These are phyloP conservation scores for Medicago arabica DNA, from an alignment of 306 rosid genomes.

Conservation along the genomic window DNA sequence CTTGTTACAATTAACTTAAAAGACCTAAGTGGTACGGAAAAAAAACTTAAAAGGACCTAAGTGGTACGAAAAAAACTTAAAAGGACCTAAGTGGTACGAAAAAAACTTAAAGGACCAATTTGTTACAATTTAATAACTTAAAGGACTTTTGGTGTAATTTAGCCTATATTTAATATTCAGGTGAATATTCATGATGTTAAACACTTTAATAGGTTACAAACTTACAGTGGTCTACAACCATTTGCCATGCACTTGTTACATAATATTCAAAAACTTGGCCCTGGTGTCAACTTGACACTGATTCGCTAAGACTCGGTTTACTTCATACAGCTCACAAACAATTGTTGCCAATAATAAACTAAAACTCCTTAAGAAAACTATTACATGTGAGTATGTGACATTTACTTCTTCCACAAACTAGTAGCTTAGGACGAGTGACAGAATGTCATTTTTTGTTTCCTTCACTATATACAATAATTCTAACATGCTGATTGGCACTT, in stretches of 20 bases:
- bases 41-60: too few relatives aligned
- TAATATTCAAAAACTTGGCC: neutral
- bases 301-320: neutral
- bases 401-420: constrained; percentile 10
- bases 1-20: too few relatives aligned
- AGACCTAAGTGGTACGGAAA: too few relatives aligned
- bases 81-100: too few relatives aligned
- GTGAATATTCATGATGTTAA: neutral
- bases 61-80: too few relatives aligned
- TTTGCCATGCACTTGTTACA: neutral
- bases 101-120: too few relatives aligned
- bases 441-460: neutral
- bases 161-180: too few relatives aligned
- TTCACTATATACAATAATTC: neutral
- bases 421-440: neutral
- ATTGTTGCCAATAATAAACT: neutral
- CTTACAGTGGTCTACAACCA: neutral
- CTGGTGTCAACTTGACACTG: neutral
- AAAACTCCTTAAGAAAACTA: neutral
- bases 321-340: neutral
- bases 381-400: neutral
- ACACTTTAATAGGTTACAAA: neutral
- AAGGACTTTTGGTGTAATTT: too few relatives aligned
- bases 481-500: neutral
- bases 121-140: too few relatives aligned